phyloP scores from a whole-genome alignment of 352 stramenopile genomes.

The Aphanomyces invadans region DNA sequence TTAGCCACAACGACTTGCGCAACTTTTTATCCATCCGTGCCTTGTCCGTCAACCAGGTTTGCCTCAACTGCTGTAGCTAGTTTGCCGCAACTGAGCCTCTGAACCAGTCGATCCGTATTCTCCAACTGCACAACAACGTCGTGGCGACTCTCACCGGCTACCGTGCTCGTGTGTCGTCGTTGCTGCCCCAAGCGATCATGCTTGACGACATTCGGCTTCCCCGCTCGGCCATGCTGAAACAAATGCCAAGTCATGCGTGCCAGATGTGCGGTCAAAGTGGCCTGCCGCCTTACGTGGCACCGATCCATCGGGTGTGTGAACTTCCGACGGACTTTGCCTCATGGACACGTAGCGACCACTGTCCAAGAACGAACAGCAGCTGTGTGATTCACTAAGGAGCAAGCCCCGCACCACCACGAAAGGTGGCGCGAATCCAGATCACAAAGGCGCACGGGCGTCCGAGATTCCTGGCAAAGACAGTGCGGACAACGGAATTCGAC shows the following conservation, averaged over 20 bases:
- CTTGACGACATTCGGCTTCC: slow-evolving; percentile 11
- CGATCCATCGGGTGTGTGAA: background rate
- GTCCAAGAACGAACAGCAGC: slow-evolving; percentile 1
- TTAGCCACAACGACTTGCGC: slow-evolving; percentile 8
- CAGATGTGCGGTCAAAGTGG: background rate
- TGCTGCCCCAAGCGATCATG: background rate
- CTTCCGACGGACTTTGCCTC: too few species aligned
- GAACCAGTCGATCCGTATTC: background rate
- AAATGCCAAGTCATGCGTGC: background rate
- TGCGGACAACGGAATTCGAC: too few species aligned
- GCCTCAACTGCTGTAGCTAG: too few species aligned
- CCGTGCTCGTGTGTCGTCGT: slow-evolving; percentile 5
- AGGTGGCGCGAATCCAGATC: background rate
- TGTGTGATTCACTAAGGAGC: slow-evolving; percentile 1
- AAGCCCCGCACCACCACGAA: background rate
- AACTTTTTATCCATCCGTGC: slow-evolving; percentile 4
- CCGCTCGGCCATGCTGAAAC: background rate
- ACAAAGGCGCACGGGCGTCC: background rate
- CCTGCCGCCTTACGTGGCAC: background rate
- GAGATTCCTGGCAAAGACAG: too few species aligned
- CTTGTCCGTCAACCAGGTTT: slow-evolving; percentile 9
- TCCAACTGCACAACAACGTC: slow-evolving; percentile 8
- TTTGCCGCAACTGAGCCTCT: too few species aligned
- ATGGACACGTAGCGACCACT: background rate
- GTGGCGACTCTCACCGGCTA: slow-evolving; percentile 10